Base-by-base conservation (phyloP, 2,329 filamentous ascomycete genomes). In the Coniochaeta prunicola region DNA sequence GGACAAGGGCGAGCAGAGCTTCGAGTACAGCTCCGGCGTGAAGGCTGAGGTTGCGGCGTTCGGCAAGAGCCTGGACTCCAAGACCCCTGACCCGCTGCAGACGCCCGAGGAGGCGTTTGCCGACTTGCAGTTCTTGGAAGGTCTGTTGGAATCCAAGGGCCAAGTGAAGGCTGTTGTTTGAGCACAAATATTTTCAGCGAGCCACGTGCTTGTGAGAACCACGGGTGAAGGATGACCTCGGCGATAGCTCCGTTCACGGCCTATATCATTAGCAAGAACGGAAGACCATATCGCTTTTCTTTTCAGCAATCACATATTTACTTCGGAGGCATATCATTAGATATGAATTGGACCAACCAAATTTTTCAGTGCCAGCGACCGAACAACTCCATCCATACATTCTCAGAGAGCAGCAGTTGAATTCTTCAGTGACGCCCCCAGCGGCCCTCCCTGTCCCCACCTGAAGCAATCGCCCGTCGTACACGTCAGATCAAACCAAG, bases 401-500 rank as follows among this genome's bases (percentile, higher is more conserved):
- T n/a, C 17, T 34, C 30, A 55, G 7, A 55, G 24, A 34, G 53
- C 53, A 55, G 53, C 19, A 36, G 53, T 36, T n/a, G 28, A 21
- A 21, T 36, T 36, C 33, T 9, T 24, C 53, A 55, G 26, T n/a
- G 30, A 33, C 3, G 4, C 17, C 30, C 53, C 53, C 53, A 36
- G 36, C 19, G 63, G 61, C 15, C 62, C 61, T 12, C 69, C 69
- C 57, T 70, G 59, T 2, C 73, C 73, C 74, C 74, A 74, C 57
- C 61, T 62, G 59, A 76, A 76, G 62, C 74, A 76, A 10, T 63
- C 59, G 5, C 53, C 53, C 12, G 61, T 59, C 1, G 60, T 70
- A 54, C 73, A 74, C 1, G 67, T 61, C 34, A 76, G 64, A 59
- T 73, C 69, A 36, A 76, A 75, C 65, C 72, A 75, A 13, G 67